Conservation (phyloP, 2,329 filamentous ascomycete genomes). For the Orbilia quercus region DNA sequence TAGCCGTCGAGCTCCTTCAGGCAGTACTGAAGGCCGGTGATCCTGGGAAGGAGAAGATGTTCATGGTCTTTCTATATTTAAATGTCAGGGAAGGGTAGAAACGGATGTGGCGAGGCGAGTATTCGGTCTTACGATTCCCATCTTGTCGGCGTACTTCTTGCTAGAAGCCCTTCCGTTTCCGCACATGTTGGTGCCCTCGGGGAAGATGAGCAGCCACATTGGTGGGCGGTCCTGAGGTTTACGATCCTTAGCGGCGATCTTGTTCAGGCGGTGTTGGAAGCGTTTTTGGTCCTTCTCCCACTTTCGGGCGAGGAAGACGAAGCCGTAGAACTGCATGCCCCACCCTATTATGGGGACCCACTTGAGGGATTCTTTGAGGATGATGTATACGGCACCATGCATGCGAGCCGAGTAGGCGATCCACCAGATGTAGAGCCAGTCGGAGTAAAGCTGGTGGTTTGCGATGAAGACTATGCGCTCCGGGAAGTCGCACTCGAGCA, state of each 20-base stretch:
- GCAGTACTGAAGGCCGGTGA: conserved; percentile 83
- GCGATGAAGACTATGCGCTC: conserved; percentile 84
- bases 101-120: background rate
- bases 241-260: conserved; percentile 72
- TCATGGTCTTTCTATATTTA: conserved; percentile 70
- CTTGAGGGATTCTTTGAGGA: conserved; percentile 86
- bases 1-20: conserved; percentile 76
- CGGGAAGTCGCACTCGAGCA: conserved; percentile 81
- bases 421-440: conserved; percentile 96
- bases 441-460: conserved; percentile 90
- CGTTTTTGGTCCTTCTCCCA: conserved; percentile 82
- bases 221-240: conserved; percentile 71
- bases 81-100: background rate
- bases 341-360: conserved; percentile 79
- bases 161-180: conserved; percentile 77
- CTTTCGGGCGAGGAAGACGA: conserved; percentile 91
- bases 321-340: conserved; percentile 86
- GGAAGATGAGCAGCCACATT: conserved; percentile 91
- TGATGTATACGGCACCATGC: conserved; percentile 89
- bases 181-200: conserved; percentile 85
- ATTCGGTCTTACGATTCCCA: conserved; percentile 66
- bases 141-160: conserved; percentile 79
- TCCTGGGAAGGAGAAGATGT: conserved; percentile 80
- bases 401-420: conserved; percentile 85
- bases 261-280: conserved; percentile 77